Evolutionary conservation across 2,329 filamentous ascomycete species (phyloP), one percentile per base, ranked within the genome.

Genomic region (Ophiostoma sp.): DNA sequence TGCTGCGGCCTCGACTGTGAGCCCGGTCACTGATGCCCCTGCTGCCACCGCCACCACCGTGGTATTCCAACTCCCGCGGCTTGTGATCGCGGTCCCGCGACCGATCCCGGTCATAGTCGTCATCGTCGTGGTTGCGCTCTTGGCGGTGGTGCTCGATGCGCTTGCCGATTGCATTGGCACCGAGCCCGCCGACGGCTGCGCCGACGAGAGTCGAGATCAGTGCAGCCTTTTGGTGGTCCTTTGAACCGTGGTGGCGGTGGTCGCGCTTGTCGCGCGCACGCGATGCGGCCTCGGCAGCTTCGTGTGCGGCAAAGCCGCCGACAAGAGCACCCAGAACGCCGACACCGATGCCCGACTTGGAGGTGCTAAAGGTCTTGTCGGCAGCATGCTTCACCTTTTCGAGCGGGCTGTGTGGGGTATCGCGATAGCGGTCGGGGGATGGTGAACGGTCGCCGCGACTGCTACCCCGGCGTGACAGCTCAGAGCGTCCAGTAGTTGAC

Each of bases 241-340:
- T n/a, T 80, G 80, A 75, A 61, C 76, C 75, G 66, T 74, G 78
- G 61, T 75, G 76, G 9, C 73, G 76, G 11, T 75, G 72, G 73
- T 78, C 77, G 76, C 79, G 77, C 73, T 78, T 77, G 57, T 64
- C 42, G 39, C 77, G 76, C 7, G 73, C 69, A 52, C 80, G 78
- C 2, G 31, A 79, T 78, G 69, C 79, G n/a, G 82, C 81, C 50
- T 73, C 72, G 1, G 76, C 71, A 7, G 82, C 83, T 42, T 85
- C 84, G 61, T 82, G 82, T 19, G 84, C 87, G n/a, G 86, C 86
- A 11, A 87, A 79, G 2, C 87, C 87, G 48, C 87, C 87, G 0
- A 88, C 84, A 0, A 88, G 81, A 28, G 87, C 87, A 19, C 87
- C 87, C 2, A 89, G 78, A 9, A 89, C 82, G 31, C 86, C 84